phyloP scores from a whole-genome alignment of 208 protist species.

The Porcisia hertigi region DNA sequence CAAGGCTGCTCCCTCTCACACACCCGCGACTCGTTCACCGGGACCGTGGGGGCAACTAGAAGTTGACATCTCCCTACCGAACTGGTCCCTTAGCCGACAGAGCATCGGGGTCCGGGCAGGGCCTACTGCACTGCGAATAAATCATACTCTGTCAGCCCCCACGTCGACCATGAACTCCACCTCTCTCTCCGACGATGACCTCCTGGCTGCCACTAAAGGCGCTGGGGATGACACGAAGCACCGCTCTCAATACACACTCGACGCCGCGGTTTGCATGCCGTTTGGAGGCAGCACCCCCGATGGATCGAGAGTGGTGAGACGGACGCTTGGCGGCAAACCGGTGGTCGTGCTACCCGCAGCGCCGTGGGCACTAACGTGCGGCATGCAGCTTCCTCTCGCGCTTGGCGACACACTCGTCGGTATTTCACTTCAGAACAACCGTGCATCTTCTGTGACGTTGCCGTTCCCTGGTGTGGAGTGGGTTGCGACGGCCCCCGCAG shows the following conservation, averaged over 20 bases:
- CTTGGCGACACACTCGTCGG: conserved; percentile 54
- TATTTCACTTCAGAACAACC: conserved; percentile 49
- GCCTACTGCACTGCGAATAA: conserved; percentile 25
- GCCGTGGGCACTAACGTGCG: conserved; percentile 43
- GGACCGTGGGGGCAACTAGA: conserved; percentile 24
- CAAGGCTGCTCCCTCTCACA: neutral
- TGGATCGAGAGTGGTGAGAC: conserved; percentile 7
- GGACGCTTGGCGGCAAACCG: conserved; percentile 9
- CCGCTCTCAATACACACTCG: conserved; percentile 26
- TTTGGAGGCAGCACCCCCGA: conserved; percentile 5
- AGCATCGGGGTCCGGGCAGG: conserved; percentile 27
- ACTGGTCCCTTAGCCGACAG: conserved; percentile 26
- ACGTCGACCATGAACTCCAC: conserved; percentile 26
- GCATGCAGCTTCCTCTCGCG: conserved; percentile 47
- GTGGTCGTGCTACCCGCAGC: conserved; percentile 14
- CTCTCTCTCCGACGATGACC: conserved; percentile 27
- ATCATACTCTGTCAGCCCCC: conserved; percentile 14
- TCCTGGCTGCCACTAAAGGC: neutral
- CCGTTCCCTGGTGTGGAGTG: conserved; percentile 32
- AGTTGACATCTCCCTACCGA: conserved; percentile 19
- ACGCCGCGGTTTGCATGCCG: conserved; percentile 24
- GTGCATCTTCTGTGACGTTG: conserved; percentile 22
- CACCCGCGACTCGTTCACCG: neutral
- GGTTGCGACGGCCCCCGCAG: conserved; percentile 3
- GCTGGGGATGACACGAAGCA: neutral